Conservation (phyloP, 2,329 filamentous ascomycete genomes). For the Scedosporium dehoogii region DNA sequence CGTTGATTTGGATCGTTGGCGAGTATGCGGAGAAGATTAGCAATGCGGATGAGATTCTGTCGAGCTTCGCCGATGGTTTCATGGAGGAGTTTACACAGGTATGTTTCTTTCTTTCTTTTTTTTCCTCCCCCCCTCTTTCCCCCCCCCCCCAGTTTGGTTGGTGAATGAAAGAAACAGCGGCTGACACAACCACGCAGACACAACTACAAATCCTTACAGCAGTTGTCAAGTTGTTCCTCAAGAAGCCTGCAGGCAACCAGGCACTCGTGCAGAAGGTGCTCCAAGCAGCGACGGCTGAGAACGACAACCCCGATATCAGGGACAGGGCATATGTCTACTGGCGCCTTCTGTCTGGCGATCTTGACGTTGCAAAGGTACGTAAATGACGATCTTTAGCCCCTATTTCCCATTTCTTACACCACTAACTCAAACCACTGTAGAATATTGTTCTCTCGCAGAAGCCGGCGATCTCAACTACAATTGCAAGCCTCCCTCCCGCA, state of each 20-base stretch:
- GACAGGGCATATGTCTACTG: slow-evolving; percentile 98
- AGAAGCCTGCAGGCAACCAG: slow-evolving; percentile 89
- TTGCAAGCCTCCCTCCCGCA: slow-evolving; percentile 73
- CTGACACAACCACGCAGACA: slow-evolving; percentile 49
- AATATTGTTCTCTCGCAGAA: slow-evolving; percentile 89
- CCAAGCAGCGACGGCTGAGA: slow-evolving; percentile 84
- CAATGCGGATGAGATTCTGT: slow-evolving; percentile 91
- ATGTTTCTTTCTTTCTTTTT: slow-evolving; percentile 26
- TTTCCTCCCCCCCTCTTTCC: too few relatives aligned
- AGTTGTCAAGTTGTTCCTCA: slow-evolving; percentile 93
- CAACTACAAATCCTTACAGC: slow-evolving; percentile 96
- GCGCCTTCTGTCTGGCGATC: slow-evolving; percentile 87
- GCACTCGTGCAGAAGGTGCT: slow-evolving; percentile 88
- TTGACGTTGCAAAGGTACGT: slow-evolving; percentile 71
- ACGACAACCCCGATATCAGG: slow-evolving; percentile 94
- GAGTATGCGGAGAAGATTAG: slow-evolving; percentile 99
- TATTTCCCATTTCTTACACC: not conserved
- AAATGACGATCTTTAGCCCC: not conserved
- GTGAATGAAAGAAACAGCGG: too few relatives aligned
- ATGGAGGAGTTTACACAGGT: slow-evolving; percentile 94
- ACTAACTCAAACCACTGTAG: slow-evolving; percentile 23
- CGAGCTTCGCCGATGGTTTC: slow-evolving; percentile 86
- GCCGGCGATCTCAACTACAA: slow-evolving; percentile 87
- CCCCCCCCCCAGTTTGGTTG: not conserved
- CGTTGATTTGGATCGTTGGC: slow-evolving; percentile 96